Conservation (phyloP, 2,329 filamentous ascomycete genomes). For the Arthrinium phaeospermum region DNA sequence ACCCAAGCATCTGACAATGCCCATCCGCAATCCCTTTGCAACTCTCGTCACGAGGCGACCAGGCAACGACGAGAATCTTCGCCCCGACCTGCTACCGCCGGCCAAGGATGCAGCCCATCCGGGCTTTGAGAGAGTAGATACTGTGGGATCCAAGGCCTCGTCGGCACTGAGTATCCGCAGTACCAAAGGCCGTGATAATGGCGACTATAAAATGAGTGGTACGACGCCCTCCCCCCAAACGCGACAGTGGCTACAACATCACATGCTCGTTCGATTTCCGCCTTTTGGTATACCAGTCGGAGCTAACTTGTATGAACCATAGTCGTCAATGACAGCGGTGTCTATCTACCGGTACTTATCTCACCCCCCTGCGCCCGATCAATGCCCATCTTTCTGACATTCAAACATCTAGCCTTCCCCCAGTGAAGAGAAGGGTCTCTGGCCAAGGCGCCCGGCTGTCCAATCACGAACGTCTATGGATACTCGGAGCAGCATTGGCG, state of each 20-base stretch:
- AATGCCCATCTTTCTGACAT: conserved; percentile 20
- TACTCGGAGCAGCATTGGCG: conserved; percentile 66
- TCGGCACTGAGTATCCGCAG: conserved; percentile 67
- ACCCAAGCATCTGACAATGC: conserved; percentile 51
- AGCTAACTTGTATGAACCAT: conserved; percentile 31
- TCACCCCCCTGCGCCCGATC: background rate
- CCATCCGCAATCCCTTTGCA: conserved; percentile 75
- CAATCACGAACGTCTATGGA: conserved; percentile 61
- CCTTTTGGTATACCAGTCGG: background rate
- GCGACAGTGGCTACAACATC: conserved; percentile 22
- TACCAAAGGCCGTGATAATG: conserved; percentile 65
- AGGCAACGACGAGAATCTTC: conserved; percentile 62
- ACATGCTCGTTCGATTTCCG: background rate
- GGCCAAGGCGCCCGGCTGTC: conserved; percentile 60
- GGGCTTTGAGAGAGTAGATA: conserved; percentile 67
- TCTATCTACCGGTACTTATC: conserved; percentile 80
- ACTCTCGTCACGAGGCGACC: conserved; percentile 51
- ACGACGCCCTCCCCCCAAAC: conserved; percentile 41
- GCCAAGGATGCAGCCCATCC: conserved; percentile 51
- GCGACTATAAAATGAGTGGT: conserved; percentile 84
- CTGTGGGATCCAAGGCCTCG: conserved; percentile 65
- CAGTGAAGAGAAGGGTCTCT: conserved; percentile 81
- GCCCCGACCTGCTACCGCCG: conserved; percentile 40
- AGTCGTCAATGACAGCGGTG: conserved; percentile 96
- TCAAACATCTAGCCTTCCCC: conserved; percentile 75